phyloP scores from a whole-genome alignment of 768 basidiomycete species.

The Obba rivulosa region DNA sequence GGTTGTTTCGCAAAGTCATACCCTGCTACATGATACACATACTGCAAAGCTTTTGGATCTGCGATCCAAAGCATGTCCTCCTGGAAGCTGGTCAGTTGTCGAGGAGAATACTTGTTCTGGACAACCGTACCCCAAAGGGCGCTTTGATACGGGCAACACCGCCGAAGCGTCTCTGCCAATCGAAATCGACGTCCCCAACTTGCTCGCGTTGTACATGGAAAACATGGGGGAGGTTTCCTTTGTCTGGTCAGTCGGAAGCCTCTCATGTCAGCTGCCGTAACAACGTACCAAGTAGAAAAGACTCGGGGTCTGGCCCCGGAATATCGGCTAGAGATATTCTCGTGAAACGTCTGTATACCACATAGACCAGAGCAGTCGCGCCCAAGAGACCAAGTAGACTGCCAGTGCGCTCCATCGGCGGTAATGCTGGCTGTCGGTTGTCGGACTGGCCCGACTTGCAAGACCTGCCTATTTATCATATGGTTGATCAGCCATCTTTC shows the following conservation, averaged over 20 bases:
- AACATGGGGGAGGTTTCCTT: slow-evolving; percentile 45
- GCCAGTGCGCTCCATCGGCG: no score
- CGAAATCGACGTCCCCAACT: slow-evolving; percentile 48
- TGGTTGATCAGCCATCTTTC: no score
- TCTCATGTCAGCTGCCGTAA: not conserved
- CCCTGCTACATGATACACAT: slow-evolving; percentile 51
- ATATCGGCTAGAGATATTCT: slow-evolving; percentile 40
- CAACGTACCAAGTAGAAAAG: slow-evolving; percentile 42
- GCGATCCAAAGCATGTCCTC: slow-evolving; percentile 48
- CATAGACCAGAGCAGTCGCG: slow-evolving; percentile 4
- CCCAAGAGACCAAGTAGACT: slow-evolving; percentile 1
- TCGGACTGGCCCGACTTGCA: no score
- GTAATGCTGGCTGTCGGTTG: no score
- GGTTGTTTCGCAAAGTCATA: slow-evolving; percentile 50
- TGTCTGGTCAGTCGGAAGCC: not conserved
- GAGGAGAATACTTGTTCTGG: not conserved
- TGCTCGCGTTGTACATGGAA: slow-evolving; percentile 48
- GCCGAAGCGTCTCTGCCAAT: slow-evolving; percentile 44
- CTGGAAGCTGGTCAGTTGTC: slow-evolving; percentile 21
- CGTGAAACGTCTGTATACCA: slow-evolving; percentile 11
- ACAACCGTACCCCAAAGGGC: slow-evolving; percentile 37
- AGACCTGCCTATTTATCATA: no score
- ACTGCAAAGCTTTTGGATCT: slow-evolving; percentile 56
- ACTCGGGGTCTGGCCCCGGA: slow-evolving; percentile 44
- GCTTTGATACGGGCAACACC: slow-evolving; percentile 48